A percentile compares a stretch with the other conserved stretches of the same genome.
These are phyloP conservation scores for Penicillium aurantiogriseum DNA, from an alignment of 2,329 filamentous ascomycete species.

Conservation along the genomic window DNA sequence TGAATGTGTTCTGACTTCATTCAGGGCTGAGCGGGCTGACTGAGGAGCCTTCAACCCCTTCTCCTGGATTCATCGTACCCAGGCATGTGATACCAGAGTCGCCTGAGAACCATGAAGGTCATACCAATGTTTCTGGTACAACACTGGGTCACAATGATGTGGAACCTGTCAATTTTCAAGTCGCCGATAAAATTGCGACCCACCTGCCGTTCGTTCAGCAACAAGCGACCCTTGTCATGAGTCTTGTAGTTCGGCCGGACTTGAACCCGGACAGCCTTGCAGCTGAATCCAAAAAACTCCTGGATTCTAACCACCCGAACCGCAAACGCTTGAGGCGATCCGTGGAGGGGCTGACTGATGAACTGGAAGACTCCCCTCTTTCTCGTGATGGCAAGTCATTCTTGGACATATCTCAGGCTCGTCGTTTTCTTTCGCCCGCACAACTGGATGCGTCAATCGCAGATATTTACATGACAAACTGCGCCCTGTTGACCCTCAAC, in stretches of 20 bases:
- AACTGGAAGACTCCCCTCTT: slow-evolving; percentile 26
- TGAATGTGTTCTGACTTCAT: slow-evolving; percentile 9
- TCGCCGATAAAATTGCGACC: not conserved
- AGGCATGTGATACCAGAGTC: slow-evolving; percentile 22
- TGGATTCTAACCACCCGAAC: not conserved
- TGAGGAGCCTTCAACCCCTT: slow-evolving; percentile 14
- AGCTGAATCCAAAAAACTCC: slow-evolving; percentile 3
- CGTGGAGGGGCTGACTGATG: slow-evolving; percentile 24
- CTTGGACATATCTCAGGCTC: slow-evolving; percentile 35
- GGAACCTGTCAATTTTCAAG: slow-evolving; percentile 26
- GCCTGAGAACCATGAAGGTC: slow-evolving; percentile 26
- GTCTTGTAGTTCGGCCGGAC: not conserved
- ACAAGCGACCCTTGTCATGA: slow-evolving; percentile 18
- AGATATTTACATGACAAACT: slow-evolving; percentile 47
- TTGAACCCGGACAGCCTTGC: slow-evolving; percentile 2
- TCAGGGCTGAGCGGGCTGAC: slow-evolving; percentile 14
- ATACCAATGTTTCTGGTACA: slow-evolving; percentile 36
- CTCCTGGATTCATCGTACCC: slow-evolving; percentile 9
- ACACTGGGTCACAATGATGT: slow-evolving; percentile 27
- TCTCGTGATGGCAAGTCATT: slow-evolving; percentile 30
- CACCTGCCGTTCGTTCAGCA: slow-evolving; percentile 18
- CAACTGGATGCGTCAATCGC: slow-evolving; percentile 32
- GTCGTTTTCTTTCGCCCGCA: slow-evolving; percentile 31
- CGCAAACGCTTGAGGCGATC: slow-evolving; percentile 22
- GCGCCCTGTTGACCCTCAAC: slow-evolving; percentile 41